phyloP scores from a whole-genome alignment of 139 green algal species.

The Micractinium conductrix region DNA sequence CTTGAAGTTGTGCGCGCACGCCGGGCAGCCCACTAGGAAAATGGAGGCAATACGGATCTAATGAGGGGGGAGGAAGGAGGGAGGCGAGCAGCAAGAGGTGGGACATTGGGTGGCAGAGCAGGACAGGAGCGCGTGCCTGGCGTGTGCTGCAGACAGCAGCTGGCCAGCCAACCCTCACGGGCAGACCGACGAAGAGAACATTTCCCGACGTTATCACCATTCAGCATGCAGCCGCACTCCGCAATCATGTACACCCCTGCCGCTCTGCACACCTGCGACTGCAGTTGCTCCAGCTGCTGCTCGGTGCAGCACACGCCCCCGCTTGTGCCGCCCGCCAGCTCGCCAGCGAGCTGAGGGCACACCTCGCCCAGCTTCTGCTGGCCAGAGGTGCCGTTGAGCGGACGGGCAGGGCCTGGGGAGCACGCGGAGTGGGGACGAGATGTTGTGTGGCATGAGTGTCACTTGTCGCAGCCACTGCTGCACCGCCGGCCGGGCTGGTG shows the following conservation, averaged over 20 bases:
- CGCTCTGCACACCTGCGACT: constrained; percentile 50
- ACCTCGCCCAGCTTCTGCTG: constrained; percentile 44
- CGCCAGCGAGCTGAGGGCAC: constrained; percentile 77
- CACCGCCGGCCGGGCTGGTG: too few relatives aligned
- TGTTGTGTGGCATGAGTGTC: too few relatives aligned
- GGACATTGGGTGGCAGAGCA: too few relatives aligned
- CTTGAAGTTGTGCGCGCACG: constrained; percentile 93
- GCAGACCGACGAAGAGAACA: too few relatives aligned
- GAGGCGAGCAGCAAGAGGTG: not conserved
- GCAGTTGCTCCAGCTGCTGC: constrained; percentile 79
- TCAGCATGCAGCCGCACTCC: too few relatives aligned
- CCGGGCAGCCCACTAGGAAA: constrained; percentile 89
- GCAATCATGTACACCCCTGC: not conserved
- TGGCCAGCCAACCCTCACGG: not conserved
- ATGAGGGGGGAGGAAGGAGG: constrained; percentile 7
- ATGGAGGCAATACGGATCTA: constrained; percentile 72
- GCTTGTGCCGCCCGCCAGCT: constrained; percentile 33
- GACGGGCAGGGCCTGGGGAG: too few relatives aligned
- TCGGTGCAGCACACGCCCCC: constrained; percentile 80
- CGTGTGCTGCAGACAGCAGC: not conserved
- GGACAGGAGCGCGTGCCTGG: not conserved
- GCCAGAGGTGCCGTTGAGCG: constrained; percentile 7
- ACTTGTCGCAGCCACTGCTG: too few relatives aligned
- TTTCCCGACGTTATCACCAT: too few relatives aligned
- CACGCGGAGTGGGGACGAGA: too few relatives aligned